Evolutionary conservation across 2,329 filamentous ascomycete species (phyloP).

Genomic region (Corinectria fuckeliana): DNA sequence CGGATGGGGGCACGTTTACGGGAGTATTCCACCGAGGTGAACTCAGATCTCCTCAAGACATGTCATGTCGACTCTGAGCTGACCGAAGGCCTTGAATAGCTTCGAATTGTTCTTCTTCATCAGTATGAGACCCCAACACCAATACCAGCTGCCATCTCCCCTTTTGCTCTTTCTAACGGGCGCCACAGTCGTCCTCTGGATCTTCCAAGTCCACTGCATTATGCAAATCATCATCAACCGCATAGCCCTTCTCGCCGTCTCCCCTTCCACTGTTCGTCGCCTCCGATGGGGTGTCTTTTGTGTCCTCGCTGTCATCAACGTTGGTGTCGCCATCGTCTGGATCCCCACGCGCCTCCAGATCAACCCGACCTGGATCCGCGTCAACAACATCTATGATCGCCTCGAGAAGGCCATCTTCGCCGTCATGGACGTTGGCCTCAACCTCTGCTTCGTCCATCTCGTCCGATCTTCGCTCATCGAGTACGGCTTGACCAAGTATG

Average conservation of each 20-base stretch:
- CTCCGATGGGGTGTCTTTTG: constrained; percentile 53
- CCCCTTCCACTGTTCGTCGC: constrained; percentile 43
- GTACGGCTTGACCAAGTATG: constrained; percentile 57
- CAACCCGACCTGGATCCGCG: constrained; percentile 44
- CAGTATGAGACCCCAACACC: constrained; percentile 15
- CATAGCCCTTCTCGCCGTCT: constrained; percentile 52
- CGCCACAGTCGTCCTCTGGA: constrained; percentile 38
- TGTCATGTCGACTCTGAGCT: background rate
- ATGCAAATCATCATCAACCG: constrained; percentile 61
- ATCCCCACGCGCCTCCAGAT: constrained; percentile 54
- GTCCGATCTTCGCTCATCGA: constrained; percentile 54
- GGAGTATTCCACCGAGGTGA: constrained; percentile 39
- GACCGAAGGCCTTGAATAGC: constrained; percentile 33
- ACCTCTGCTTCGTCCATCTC: constrained; percentile 53
- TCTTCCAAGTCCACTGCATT: constrained; percentile 50
- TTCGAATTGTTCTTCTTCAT: constrained; percentile 36
- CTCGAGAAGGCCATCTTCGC: constrained; percentile 56
- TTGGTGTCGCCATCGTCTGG: constrained; percentile 58
- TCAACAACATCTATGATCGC: constrained; percentile 58
- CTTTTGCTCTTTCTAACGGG: constrained; percentile 17
- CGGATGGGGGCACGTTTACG: constrained; percentile 45
- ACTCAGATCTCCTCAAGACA: background rate
- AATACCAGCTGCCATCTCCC: background rate
- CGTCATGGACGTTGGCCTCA: constrained; percentile 52
- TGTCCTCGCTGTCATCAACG: constrained; percentile 53